Evolutionary conservation across 257 asterid genomes (phyloP), one percentile per base, ranked within the genome.

Genomic region (Salvia hispanica): DNA sequence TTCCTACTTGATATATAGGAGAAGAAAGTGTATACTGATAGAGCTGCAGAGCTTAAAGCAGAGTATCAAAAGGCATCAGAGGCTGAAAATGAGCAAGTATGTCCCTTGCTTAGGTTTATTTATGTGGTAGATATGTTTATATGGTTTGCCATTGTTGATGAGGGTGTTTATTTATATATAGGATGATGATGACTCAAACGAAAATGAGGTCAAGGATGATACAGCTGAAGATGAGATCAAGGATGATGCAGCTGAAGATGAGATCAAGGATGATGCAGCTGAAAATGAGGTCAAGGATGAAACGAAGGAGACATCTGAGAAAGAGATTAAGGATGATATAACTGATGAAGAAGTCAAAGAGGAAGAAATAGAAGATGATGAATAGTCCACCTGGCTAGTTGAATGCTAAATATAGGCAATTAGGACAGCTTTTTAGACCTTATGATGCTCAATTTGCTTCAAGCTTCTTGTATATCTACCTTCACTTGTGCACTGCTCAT

Each of bases 11-110:
- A 12, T 62, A 2, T 34, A 31, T 73, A 88, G 96, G 94, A 91
- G 45, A 89, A 82, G 84, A 80, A 84, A 76, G 82, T 58, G 0
- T 89, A 84, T 40, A 13, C 54, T 31, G 96, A 91, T 12, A 89
- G 59, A 76, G 98, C 95, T 8, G 90, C 92, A 34, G 92, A 88
- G 79, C 89, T 82, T 53, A 91, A 91, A 68, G 91, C 94, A 12
- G 93, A 84, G 54, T 86, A 79, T 72, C 76, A 56, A 6, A 86
- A 79, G 66, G 73, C 81, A n/a, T 25, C 48, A 25, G 76, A 74
- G 9, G 76, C 81, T 3, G 78, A 75, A 57, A 33, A 71, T 44
- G 74, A 77, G 53, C 78, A 78, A 25, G 91, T 82, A 58, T 10
- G 80, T 66, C 5, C 46, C 14, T 51, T 14, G 31, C 33, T 21